These are phyloP conservation scores for Anthoceros angustus DNA, from an alignment of 225 moss, liverwort and hornwort species.

Conservation along the genomic window DNA sequence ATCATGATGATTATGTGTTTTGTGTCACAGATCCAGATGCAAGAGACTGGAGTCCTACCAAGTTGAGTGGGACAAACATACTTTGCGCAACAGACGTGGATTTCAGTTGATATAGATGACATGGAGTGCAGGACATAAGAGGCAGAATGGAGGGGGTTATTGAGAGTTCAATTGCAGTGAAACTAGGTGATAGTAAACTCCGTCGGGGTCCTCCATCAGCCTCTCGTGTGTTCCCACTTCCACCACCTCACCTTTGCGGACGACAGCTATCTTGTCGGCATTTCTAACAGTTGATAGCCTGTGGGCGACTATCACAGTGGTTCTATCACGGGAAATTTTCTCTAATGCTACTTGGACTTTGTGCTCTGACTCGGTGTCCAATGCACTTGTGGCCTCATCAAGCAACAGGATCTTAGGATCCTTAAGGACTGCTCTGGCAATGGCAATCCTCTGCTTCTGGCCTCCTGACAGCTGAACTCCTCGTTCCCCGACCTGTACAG, in stretches of 20 bases:
- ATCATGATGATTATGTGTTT: no score
- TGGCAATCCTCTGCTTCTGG: slow-evolving; percentile 21
- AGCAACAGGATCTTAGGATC: slow-evolving; percentile 17
- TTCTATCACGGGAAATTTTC: slow-evolving; percentile 11
- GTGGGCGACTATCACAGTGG: slow-evolving; percentile 16
- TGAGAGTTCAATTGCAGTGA: background rate
- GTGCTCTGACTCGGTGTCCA: slow-evolving; percentile 17
- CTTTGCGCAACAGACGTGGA: no score
- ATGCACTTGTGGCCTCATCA: slow-evolving; percentile 21
- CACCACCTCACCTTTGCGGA: slow-evolving; percentile 14
- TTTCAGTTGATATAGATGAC: no score
- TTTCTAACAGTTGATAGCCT: slow-evolving; percentile 17
- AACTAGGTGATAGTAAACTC: background rate
- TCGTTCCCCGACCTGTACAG: slow-evolving; percentile 11
- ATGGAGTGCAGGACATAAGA: no score
- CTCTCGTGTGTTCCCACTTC: slow-evolving; percentile 15
- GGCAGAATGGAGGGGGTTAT: no score
- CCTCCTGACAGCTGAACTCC: slow-evolving; percentile 16
- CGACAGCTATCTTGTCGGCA: slow-evolving; percentile 16
- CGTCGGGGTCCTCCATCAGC: slow-evolving; percentile 7
- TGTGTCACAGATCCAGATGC: no score
- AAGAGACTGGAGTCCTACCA: no score
- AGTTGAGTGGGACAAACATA: no score
- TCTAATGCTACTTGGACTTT: slow-evolving; percentile 23
- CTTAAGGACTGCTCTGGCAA: slow-evolving; percentile 21